Conservation (phyloP, 257 asterid genomes). For the Fraxinus excelsior region DNA sequence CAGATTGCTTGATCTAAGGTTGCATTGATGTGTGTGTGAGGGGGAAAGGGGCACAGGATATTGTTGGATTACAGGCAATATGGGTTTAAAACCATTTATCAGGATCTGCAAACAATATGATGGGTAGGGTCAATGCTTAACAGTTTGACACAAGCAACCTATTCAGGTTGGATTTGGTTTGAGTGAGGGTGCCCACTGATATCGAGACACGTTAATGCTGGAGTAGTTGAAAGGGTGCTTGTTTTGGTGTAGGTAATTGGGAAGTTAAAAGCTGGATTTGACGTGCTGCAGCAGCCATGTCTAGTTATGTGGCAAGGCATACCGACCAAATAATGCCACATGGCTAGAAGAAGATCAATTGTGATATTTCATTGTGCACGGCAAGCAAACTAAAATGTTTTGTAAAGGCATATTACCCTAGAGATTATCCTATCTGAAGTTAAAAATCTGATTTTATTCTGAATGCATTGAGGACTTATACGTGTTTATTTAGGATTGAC, state of each 20-base stretch:
- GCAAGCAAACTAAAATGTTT: not conserved
- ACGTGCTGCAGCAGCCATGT: not conserved
- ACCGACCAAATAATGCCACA: not conserved
- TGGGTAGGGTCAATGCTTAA: no score
- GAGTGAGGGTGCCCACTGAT: not conserved
- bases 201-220: not conserved
- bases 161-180: not conserved
- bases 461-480: no score
- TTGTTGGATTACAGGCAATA: not conserved
- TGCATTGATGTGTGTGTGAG: not conserved
- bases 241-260: not conserved
- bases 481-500: not conserved
- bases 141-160: no score
- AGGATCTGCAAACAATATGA: not conserved
- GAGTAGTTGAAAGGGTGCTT: not conserved
- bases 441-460: not conserved
- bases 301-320: not conserved
- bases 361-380: not conserved
- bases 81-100: not conserved
- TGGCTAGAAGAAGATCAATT: not conserved
- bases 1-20: not conserved
- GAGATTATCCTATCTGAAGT: not conserved
- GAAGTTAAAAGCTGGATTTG: not conserved
- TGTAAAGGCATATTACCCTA: not conserved
- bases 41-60: no score